phyloP scores from a whole-genome alignment of 1,284 basidiomycete genomes.

The Cystobasidiaceae sp. region DNA sequence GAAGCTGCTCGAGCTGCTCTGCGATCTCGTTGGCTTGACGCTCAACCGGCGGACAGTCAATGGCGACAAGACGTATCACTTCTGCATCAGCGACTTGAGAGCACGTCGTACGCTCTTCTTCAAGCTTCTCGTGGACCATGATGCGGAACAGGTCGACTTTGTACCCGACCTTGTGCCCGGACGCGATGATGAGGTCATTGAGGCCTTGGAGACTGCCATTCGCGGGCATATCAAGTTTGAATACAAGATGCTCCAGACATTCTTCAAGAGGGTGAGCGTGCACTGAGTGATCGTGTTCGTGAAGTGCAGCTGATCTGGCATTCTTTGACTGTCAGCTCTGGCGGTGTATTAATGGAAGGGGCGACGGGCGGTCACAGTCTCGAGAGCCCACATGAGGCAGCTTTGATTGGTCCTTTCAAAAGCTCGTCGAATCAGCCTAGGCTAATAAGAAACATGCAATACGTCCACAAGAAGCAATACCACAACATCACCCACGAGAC shows the following conservation, averaged over 20 bases:
- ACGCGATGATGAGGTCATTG: constrained; percentile 18
- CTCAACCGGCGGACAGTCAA: background rate
- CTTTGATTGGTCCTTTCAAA: too few species aligned
- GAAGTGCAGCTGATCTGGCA: too few species aligned
- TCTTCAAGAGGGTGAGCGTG: constrained; percentile 28
- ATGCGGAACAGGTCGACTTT: background rate
- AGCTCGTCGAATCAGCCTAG: too few species aligned
- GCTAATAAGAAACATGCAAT: too few species aligned
- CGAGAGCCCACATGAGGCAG: too few species aligned
- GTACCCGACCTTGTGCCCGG: constrained; percentile 24
- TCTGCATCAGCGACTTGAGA: constrained; percentile 19
- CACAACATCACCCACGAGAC: too few species aligned
- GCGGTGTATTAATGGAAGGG: too few species aligned
- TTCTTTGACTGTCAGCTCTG: too few species aligned
- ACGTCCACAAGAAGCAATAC: too few species aligned
- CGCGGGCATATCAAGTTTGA: constrained; percentile 19
- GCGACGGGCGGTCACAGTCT: too few species aligned
- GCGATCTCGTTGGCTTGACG: constrained; percentile 15
- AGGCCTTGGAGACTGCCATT: constrained; percentile 11
- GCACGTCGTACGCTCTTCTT: constrained; percentile 15
- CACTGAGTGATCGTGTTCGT: too few species aligned
- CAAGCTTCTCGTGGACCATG: constrained; percentile 15
- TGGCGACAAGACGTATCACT: constrained; percentile 1
- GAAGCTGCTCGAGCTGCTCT: constrained; percentile 1
- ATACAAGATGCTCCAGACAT: constrained; percentile 5